These are phyloP conservation scores for Neonectria sp. DNA, from an alignment of 2,329 filamentous ascomycete species.

Conservation along the genomic window DNA sequence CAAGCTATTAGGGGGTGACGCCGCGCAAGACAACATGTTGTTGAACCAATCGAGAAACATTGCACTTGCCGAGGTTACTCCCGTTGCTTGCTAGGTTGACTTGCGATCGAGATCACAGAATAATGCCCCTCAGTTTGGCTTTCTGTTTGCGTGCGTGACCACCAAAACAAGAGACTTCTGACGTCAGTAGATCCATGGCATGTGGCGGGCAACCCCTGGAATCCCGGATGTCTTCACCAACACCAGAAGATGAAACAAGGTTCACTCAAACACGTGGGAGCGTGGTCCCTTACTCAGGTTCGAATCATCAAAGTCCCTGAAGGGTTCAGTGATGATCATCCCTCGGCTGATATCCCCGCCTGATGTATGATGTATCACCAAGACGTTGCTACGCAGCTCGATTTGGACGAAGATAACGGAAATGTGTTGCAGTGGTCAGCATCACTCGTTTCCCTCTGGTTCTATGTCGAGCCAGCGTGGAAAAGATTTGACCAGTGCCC, in stretches of 20 bases:
- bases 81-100: constrained; percentile 29
- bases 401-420: too few species aligned
- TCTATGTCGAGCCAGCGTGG: too few species aligned
- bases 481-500: too few species aligned
- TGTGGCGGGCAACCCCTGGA: background rate
- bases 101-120: constrained; percentile 40
- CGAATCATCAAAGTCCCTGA: background rate
- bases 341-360: background rate
- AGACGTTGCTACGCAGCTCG: too few species aligned
- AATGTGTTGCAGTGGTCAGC: too few species aligned
- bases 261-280: background rate
- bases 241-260: background rate
- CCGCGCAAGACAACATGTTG: constrained; percentile 19
- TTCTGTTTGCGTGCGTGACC: background rate
- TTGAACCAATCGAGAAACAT: constrained; percentile 35
- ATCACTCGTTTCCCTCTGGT: too few species aligned
- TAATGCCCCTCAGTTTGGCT: constrained; percentile 19
- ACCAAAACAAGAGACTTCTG: background rate
- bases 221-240: background rate
- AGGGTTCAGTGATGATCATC: constrained; percentile 12
- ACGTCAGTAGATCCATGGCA: background rate
- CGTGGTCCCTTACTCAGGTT: constrained; percentile 2
- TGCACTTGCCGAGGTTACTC: constrained; percentile 28
- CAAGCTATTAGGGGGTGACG: constrained; percentile 8
- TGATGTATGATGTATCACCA: background rate